Percentiles rank a stretch among this genome's conserved stretches.
Evolutionary conservation across 2,329 filamentous ascomycete genomes (phyloP).

Genomic region (Fusarium illudens): DNA sequence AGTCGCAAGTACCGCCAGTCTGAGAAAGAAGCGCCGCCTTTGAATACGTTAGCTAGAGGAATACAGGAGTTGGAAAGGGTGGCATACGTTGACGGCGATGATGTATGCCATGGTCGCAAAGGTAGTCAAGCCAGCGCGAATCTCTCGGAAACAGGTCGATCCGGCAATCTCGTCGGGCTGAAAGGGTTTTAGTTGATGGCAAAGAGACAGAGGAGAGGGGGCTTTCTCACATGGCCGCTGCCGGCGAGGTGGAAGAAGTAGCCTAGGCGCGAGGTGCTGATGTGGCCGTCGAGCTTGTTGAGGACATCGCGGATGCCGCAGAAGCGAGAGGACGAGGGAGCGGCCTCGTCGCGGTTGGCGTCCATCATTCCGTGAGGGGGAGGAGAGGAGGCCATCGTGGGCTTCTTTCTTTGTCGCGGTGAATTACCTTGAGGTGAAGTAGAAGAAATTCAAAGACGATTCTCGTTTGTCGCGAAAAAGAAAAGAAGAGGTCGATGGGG

Average conservation of each 20-base stretch:
- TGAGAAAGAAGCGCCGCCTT: slow-evolving; percentile 77
- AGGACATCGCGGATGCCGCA: slow-evolving; percentile 49
- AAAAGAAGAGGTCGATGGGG: not conserved
- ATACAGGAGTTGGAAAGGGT: not conserved
- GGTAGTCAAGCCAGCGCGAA: slow-evolving; percentile 82
- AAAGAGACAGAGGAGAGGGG: slow-evolving; percentile 3
- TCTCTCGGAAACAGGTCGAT: slow-evolving; percentile 77
- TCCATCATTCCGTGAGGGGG: slow-evolving; percentile 20
- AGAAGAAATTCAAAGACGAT: not conserved
- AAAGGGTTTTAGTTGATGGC: too few species aligned
- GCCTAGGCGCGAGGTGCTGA: slow-evolving; percentile 60
- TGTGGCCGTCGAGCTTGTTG: slow-evolving; percentile 47
- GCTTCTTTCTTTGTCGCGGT: not conserved
- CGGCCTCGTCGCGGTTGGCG: not conserved
- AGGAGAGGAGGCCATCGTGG: slow-evolving; percentile 22
- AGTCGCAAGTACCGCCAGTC: slow-evolving; percentile 80
- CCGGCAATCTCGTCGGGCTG: slow-evolving; percentile 73
- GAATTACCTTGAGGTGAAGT: not conserved
- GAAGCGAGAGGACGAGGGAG: slow-evolving; percentile 33
- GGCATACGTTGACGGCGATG: slow-evolving; percentile 72
- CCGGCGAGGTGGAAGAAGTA: slow-evolving; percentile 72
- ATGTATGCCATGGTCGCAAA: slow-evolving; percentile 88
- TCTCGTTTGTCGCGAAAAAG: not conserved
- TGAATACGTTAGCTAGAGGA: slow-evolving; percentile 9
- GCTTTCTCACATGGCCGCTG: slow-evolving; percentile 69